Conservation (phyloP, 2,329 filamentous ascomycete genomes). For the Stemphylium lycopersici region DNA sequence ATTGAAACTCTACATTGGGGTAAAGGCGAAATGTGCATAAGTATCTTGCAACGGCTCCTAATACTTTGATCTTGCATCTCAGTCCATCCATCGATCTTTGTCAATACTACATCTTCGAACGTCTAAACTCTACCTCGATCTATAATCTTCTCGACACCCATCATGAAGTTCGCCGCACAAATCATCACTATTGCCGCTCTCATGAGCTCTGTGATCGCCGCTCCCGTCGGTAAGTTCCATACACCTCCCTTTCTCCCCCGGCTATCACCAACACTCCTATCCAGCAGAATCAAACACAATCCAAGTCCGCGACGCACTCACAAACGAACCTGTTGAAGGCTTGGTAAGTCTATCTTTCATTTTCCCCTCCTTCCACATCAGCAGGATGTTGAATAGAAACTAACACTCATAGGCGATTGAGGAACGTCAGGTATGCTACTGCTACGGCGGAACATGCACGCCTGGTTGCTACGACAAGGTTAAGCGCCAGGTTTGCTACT, state of each 20-base stretch:
- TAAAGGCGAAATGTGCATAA: neutral
- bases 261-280: neutral
- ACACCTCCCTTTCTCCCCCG: no score
- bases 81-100: neutral
- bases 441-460: slow-evolving; percentile 3
- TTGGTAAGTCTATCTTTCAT: neutral
- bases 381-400: neutral
- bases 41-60: neutral
- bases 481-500: slow-evolving; percentile 3
- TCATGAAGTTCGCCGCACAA: slow-evolving; percentile 1
- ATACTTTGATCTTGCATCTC: neutral
- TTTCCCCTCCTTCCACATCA: no score
- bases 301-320: neutral
- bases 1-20: neutral
- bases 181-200: slow-evolving; percentile 2
- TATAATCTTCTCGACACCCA: neutral
- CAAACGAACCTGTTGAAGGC: neutral
- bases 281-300: neutral
- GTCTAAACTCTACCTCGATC: no score
- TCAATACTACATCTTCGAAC: neutral
- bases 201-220: neutral
- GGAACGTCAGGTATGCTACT: slow-evolving; percentile 2
- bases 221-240: neutral
- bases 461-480: neutral
- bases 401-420: neutral